A percentile compares a stretch with the other conserved stretches of the same genome.
Evolutionary conservation across 1,139 yeast species (phyloP).

Genomic region (Taiozyma sp.): DNA sequence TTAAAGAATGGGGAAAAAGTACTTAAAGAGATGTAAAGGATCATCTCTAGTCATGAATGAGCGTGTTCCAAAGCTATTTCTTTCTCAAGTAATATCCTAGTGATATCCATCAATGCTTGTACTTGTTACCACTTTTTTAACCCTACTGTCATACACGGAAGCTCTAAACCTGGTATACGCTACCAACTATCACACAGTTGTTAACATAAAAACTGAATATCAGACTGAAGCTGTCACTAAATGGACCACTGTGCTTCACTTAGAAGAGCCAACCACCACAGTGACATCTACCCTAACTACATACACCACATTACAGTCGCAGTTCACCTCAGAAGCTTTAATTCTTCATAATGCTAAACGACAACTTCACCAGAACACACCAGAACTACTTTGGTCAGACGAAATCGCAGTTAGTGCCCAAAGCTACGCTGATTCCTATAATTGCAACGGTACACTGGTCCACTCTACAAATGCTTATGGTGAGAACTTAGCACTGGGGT

Average conservation of each 20-base stretch:
- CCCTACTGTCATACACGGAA: not conserved
- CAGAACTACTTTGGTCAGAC: constrained; percentile 39
- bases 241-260: constrained; percentile 8
- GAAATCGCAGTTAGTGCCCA: constrained; percentile 33
- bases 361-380: constrained; percentile 41
- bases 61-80: not conserved
- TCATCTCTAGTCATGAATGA: not conserved
- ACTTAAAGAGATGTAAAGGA: not conserved
- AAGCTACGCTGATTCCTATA: constrained; percentile 42
- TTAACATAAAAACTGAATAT: not conserved
- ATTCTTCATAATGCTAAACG: constrained; percentile 41
- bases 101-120: not conserved
- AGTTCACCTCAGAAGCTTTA: constrained; percentile 6
- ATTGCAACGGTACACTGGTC: constrained; percentile 45
- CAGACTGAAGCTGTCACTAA: constrained; percentile 3
- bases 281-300: constrained; percentile 22
- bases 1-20: not conserved
- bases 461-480: constrained; percentile 47
- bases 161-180: constrained; percentile 3
- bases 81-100: not conserved
- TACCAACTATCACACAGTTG: constrained; percentile 2
- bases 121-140: not conserved
- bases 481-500: constrained; percentile 54
- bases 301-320: constrained; percentile 16
- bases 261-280: constrained; percentile 16